Evolutionary conservation across 805 yeast species (phyloP).

Genomic region (Pichia kluyveri): DNA sequence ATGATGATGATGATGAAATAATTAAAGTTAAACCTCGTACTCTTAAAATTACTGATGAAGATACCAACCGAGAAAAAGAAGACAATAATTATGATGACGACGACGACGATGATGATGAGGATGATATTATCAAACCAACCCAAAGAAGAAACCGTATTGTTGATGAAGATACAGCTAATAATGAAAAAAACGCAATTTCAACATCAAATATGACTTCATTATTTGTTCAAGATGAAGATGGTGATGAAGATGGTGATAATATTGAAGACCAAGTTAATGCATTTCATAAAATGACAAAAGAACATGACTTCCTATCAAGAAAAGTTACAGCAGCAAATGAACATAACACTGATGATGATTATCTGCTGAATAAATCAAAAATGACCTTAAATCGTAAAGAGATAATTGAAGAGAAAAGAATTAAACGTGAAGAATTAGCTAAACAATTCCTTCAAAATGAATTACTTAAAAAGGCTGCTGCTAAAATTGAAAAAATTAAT

Average conservation of each 20-base stretch:
- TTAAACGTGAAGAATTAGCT: constrained; percentile 1
- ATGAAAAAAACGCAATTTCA: background rate
- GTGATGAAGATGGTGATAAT: background rate
- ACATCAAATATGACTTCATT: background rate
- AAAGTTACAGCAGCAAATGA: background rate
- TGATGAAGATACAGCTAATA: background rate
- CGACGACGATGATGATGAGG: background rate
- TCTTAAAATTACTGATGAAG: too few species aligned
- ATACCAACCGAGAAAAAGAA: too few species aligned
- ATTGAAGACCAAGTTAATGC: constrained; percentile 2
- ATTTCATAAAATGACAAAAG: constrained; percentile 18
- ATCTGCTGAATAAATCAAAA: background rate
- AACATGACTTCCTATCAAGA: constrained; percentile 23
- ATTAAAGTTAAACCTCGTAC: too few species aligned
- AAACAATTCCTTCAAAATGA: constrained; percentile 1
- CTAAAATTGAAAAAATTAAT: constrained; percentile 12
- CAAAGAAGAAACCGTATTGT: background rate
- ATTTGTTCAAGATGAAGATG: background rate
- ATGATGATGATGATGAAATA: background rate
- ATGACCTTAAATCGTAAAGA: constrained; percentile 1
- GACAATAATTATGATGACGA: too few species aligned
- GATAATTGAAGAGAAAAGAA: constrained; percentile 1
- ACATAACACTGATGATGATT: background rate
- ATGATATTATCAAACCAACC: background rate
- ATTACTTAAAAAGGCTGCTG: constrained; percentile 6